Evolutionary conservation across 768 basidiomycete genomes (phyloP).

Genomic region (Fistulinella prunicolor): DNA sequence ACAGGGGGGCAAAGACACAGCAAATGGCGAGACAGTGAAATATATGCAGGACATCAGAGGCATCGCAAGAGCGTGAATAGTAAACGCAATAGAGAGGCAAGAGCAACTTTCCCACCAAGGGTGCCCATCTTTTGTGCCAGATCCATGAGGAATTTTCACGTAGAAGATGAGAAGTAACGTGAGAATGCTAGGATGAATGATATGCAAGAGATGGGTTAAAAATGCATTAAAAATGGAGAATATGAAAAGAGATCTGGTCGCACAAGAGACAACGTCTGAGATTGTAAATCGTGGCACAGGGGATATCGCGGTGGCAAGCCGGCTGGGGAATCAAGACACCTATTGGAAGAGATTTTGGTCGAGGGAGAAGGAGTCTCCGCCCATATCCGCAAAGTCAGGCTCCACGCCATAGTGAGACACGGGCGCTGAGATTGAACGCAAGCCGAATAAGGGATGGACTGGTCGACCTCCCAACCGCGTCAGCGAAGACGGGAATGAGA

Average conservation of each 20-base stretch:
- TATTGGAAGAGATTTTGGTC: conserved; percentile 50
- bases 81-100: conserved; percentile 14
- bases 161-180: conserved; percentile 17
- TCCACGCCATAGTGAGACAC: conserved; percentile 32
- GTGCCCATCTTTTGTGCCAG: conserved; percentile 13
- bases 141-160: conserved; percentile 22
- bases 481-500: conserved; percentile 21
- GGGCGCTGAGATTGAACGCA: conserved; percentile 44
- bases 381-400: conserved; percentile 42
- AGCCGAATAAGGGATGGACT: conserved; percentile 31
- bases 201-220: conserved; percentile 35
- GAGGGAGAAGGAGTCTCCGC: conserved; percentile 38
- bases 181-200: conserved; percentile 25
- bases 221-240: conserved; percentile 29
- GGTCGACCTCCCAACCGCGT: conserved; percentile 22
- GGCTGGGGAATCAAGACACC: conserved; percentile 23
- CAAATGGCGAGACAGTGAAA: neutral
- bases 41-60: conserved; percentile 25
- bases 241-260: conserved; percentile 31
- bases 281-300: conserved; percentile 20
- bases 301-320: conserved; percentile 16
- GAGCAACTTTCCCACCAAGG: conserved; percentile 8
- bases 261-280: conserved; percentile 28
- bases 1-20: conserved; percentile 10
- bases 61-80: conserved; percentile 25